Conservation (phyloP, 306 rosid species). For the Begonia masoniana region DNA sequence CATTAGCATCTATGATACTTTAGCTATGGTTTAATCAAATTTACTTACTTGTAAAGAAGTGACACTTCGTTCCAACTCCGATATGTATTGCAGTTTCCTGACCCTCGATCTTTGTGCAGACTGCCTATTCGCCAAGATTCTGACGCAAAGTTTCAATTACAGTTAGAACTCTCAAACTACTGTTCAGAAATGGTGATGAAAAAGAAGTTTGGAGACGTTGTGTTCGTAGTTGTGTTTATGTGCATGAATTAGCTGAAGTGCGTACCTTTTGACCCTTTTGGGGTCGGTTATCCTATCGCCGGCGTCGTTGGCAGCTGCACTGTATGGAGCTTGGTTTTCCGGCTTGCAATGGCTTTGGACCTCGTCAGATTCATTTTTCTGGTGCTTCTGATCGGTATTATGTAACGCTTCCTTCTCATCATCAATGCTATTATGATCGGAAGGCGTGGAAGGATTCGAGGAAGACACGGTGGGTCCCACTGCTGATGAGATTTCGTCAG, state of each 20-base stretch:
- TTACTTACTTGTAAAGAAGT: constrained; percentile 66
- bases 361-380: constrained; percentile 53
- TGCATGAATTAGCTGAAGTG: background rate
- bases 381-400: constrained; percentile 7
- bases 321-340: constrained; percentile 18
- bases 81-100: constrained; percentile 87
- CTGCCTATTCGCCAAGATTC: constrained; percentile 95
- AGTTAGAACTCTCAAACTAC: too few relatives aligned
- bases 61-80: constrained; percentile 86
- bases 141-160: constrained; percentile 12
- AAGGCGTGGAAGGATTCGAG: constrained; percentile 69
- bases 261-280: constrained; percentile 82
- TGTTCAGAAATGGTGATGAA: background rate
- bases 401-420: constrained; percentile 27
- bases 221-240: background rate
- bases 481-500: constrained; percentile 35
- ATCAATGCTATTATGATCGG: constrained; percentile 64
- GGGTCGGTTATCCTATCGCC: constrained; percentile 58
- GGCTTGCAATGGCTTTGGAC: constrained; percentile 46
- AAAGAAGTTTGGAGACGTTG: background rate
- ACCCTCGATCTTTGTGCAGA: constrained; percentile 97
- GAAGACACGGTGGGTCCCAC: constrained; percentile 25
- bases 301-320: constrained; percentile 13
- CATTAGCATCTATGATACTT: too few relatives aligned
- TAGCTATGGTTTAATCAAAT: background rate